Evolutionary conservation across 2,329 filamentous ascomycete genomes (phyloP).

Genomic region (Colletotrichum abscissum): DNA sequence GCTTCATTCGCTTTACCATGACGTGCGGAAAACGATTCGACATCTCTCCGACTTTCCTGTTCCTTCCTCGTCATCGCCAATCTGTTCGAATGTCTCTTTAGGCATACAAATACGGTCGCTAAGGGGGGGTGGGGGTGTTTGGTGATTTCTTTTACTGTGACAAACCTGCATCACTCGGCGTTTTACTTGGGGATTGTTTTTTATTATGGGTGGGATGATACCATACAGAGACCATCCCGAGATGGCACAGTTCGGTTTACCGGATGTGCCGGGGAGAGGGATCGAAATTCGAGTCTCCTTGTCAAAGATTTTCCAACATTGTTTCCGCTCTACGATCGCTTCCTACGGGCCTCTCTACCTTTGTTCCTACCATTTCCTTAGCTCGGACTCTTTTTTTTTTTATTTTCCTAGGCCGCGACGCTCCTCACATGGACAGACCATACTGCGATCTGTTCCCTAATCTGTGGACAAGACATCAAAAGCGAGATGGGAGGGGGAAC

Average conservation of each 20-base stretch:
- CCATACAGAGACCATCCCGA: constrained; percentile 29
- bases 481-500: neutral
- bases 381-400: neutral
- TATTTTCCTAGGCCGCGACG: neutral
- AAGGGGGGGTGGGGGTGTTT: neutral
- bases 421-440: neutral
- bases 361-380: neutral
- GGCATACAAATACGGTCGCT: constrained; percentile 23
- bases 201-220: constrained; percentile 25
- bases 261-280: neutral
- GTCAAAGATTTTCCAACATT: constrained; percentile 11
- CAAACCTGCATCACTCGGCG: constrained; percentile 30
- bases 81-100: constrained; percentile 18
- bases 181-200: constrained; percentile 1
- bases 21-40: neutral
- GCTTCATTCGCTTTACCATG: neutral
- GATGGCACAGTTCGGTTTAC: neutral
- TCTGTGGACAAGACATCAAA: constrained; percentile 17
- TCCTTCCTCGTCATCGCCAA: neutral
- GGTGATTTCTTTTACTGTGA: constrained; percentile 7
- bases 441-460: neutral
- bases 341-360: constrained; percentile 8
- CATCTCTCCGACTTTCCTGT: constrained; percentile 1
- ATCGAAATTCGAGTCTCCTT: constrained; percentile 9
- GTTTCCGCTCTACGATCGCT: constrained; percentile 23